phyloP scores from a whole-genome alignment of 768 basidiomycete species.

The Suillus decipiens region DNA sequence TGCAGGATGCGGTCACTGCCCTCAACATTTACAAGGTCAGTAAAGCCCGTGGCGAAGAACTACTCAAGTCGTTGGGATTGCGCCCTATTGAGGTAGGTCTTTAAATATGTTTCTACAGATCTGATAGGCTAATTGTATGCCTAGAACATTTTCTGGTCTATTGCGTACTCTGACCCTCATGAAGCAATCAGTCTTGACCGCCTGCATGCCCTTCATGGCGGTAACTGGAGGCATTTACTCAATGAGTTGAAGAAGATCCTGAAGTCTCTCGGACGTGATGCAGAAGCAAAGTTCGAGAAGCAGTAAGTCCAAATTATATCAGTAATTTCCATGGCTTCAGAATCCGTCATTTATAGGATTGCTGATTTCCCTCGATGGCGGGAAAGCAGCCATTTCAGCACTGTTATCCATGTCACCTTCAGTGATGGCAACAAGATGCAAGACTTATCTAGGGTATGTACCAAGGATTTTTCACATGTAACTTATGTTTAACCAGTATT shows the following conservation, averaged over 20 bases:
- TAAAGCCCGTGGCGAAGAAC: constrained; percentile 19
- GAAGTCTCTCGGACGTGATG: too few species aligned
- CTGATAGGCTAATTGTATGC: too few species aligned
- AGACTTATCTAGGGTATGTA: constrained; percentile 37
- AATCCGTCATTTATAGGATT: too few species aligned
- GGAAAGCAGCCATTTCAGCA: not conserved
- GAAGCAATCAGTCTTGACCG: constrained; percentile 36
- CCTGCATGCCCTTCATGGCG: constrained; percentile 38
- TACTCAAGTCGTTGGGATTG: constrained; percentile 23
- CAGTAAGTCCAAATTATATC: too few species aligned
- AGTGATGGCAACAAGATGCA: constrained; percentile 38
- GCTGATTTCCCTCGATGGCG: too few species aligned
- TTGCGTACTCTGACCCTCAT: constrained; percentile 37
- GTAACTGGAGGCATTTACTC: constrained; percentile 37
- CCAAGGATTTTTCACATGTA: too few species aligned
- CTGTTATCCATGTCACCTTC: constrained; percentile 30
- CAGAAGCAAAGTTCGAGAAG: too few species aligned
- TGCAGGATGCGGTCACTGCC: constrained; percentile 17
- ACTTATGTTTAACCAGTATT: not conserved
- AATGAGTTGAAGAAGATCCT: constrained; percentile 14
- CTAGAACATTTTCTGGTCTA: constrained; percentile 36
- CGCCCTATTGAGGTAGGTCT: constrained; percentile 17
- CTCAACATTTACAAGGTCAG: not conserved
- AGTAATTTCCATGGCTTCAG: too few species aligned
- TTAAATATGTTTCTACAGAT: too few species aligned